Conservation (phyloP, 73 alveolate genomes). For the Stentor coeruleus region DNA sequence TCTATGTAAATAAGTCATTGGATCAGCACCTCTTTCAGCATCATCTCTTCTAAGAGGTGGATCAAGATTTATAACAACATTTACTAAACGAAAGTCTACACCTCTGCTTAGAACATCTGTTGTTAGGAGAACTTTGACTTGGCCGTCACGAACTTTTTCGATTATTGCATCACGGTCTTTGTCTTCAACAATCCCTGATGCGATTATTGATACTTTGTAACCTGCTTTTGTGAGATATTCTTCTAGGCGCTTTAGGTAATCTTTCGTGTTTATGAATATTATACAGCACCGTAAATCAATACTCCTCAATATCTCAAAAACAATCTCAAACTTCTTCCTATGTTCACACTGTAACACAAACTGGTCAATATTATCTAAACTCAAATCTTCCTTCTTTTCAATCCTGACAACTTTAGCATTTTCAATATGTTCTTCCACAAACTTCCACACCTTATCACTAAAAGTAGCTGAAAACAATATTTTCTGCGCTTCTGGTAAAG, state of each 20-base stretch:
- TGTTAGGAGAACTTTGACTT: constrained; percentile 50
- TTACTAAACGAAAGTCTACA: constrained; percentile 53
- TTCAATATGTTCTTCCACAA: neutral
- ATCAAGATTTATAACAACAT: constrained; percentile 64
- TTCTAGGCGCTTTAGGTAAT: neutral
- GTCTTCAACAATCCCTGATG: constrained; percentile 51
- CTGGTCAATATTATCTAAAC: constrained; percentile 13
- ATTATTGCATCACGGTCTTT: constrained; percentile 58
- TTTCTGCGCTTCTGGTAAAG: neutral
- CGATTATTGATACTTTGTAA: constrained; percentile 28
- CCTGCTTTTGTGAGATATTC: constrained; percentile 39
- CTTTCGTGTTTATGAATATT: constrained; percentile 8
- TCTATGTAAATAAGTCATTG: constrained; percentile 40
- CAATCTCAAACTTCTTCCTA: neutral
- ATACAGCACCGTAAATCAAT: neutral
- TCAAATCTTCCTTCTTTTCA: constrained; percentile 11
- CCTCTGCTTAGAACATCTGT: constrained; percentile 68
- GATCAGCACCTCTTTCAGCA: constrained; percentile 6
- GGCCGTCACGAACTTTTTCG: constrained; percentile 45
- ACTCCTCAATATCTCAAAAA: neutral
- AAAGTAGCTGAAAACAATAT: constrained; percentile 19
- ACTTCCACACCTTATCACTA: neutral
- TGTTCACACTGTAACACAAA: constrained; percentile 13
- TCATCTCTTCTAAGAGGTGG: constrained; percentile 36
- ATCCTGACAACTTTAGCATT: neutral